Percentiles rank a stretch among this genome's conserved stretches.
These are phyloP conservation scores for Warburgia ugandensis DNA, from an alignment of 164 flowering plant genomes.

Conservation along the genomic window DNA sequence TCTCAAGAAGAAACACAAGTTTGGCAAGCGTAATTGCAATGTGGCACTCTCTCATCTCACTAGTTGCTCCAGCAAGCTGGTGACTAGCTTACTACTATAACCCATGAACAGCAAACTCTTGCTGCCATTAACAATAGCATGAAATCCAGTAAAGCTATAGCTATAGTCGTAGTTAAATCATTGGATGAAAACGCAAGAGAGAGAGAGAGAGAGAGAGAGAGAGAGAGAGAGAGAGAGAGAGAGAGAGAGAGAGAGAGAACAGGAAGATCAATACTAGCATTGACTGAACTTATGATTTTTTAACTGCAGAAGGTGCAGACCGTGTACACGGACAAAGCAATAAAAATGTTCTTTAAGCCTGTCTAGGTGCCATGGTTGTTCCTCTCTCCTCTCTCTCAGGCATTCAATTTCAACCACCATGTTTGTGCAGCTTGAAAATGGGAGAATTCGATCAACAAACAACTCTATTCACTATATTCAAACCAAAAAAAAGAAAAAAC, in stretches of 20 bases:
- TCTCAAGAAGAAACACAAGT: too few relatives aligned
- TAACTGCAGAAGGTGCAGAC: constrained; percentile 4
- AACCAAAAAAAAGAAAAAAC: not conserved
- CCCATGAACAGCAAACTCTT: too few relatives aligned
- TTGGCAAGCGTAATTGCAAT: too few relatives aligned
- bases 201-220: not conserved
- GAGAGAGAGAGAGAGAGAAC: not conserved
- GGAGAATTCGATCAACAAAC: too few relatives aligned
- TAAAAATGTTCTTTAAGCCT: constrained; percentile 1
- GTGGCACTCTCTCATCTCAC: too few relatives aligned
- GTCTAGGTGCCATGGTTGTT: not conserved
- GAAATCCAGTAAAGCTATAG: too few relatives aligned
- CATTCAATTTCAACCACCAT: not conserved
- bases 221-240: not conserved
- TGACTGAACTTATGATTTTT: not conserved
- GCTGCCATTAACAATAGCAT: too few relatives aligned
- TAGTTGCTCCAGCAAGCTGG: too few relatives aligned
- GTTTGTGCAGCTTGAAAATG: too few relatives aligned
- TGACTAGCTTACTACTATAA: too few relatives aligned
- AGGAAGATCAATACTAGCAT: not conserved
- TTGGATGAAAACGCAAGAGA: not conserved
- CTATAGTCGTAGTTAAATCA: too few relatives aligned
- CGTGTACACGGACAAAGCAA: too few relatives aligned
- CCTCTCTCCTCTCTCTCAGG: not conserved
- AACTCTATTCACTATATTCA: not conserved